Evolutionary conservation across 2,329 filamentous ascomycete species (phyloP), one percentile per base, ranked within the genome.

Genomic region (Leptographium galeiforme): DNA sequence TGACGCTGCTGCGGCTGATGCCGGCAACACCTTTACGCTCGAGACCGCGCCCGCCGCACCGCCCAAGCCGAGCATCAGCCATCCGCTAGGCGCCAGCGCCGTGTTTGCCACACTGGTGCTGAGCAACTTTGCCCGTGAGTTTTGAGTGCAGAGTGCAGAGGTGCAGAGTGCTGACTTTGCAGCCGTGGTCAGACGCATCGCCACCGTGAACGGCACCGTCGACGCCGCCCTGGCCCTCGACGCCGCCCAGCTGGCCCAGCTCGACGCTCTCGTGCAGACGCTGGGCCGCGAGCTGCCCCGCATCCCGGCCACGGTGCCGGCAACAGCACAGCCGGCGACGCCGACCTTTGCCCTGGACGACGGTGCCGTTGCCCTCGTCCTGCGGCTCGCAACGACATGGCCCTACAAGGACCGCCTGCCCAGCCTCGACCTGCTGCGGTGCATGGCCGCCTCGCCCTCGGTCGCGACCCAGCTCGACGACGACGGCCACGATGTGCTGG

Each of bases 21-120:
- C 82, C 59, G 87, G 88, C 12, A 81, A 81, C 55, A 89, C 90
- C 69, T 63, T 90, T 96, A 32, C 90, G 95, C 61, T 94, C 96
- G 57, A 88, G 95, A 65, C 91, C 96, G 62, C 91, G 89, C 51
- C 91, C 4, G 1, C 38, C 10, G 40, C 16, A 14, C 7, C 41
- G 6, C 19, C 47, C 4, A 38, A 36, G 33, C 25, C 18, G 1
- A 47, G 33, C 63, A 76, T 97, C 1, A 0, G 76, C 81, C 11
- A 87, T 85, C 11, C 78, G 81, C 48, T 94, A 89, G 64, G 84
- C 84, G 49, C 68, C n/a, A 12, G 52, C 14, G 55, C 57, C 2
- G 56, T 57, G 5, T 60, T 57, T 52, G 53, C 54, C 14, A 57
- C 58, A 4, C 30, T 60, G 19, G 46, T 48, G 1, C 53, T 56